A percentile compares a stretch with the other conserved stretches of the same genome.
Evolutionary conservation across 495 filamentous ascomycete species (phyloP).

Genomic region (Penicillium paxilli): DNA sequence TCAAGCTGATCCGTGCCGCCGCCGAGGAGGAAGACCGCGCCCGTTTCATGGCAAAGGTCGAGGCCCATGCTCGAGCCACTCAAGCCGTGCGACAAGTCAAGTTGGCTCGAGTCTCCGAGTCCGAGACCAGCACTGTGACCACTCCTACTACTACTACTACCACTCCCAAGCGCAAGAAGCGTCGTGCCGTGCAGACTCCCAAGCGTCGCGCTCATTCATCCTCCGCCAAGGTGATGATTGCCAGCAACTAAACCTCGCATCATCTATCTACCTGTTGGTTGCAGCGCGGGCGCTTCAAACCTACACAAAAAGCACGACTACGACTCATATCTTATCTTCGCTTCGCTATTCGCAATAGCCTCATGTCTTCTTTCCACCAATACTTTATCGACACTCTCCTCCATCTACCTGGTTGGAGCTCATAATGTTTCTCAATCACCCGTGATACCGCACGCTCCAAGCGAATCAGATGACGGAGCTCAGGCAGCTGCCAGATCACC

Average conservation of each 20-base stretch:
- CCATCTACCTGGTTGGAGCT: not conserved
- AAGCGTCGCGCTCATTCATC: slow-evolving; percentile 41
- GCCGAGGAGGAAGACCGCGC: slow-evolving; percentile 44
- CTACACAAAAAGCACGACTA: slow-evolving; percentile 3
- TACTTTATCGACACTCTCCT: not conserved
- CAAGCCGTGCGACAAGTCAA: slow-evolving; percentile 43
- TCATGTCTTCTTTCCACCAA: slow-evolving; percentile 2
- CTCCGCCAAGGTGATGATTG: slow-evolving; percentile 19
- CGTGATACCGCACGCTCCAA: slow-evolving; percentile 16
- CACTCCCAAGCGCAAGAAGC: slow-evolving; percentile 42
- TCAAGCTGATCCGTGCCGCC: slow-evolving; percentile 38
- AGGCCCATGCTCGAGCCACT: slow-evolving; percentile 46
- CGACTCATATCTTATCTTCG: slow-evolving; percentile 10
- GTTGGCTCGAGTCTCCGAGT: slow-evolving; percentile 30
- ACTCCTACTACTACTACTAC: not conserved
- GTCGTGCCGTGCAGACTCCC: slow-evolving; percentile 27
- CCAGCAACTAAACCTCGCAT: not conserved
- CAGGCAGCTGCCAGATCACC: slow-evolving; percentile 11
- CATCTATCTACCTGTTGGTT: not conserved
- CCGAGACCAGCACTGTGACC: slow-evolving; percentile 11
- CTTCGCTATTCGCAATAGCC: slow-evolving; percentile 8
- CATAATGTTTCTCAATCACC: slow-evolving; percentile 8
- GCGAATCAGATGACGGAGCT: slow-evolving; percentile 15
- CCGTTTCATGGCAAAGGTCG: slow-evolving; percentile 46
- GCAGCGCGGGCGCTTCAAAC: slow-evolving; percentile 27